Percentiles rank a stretch among this genome's conserved stretches.
Conservation (phyloP, 345 rosid genomes). For the Alliaria petiolata region DNA sequence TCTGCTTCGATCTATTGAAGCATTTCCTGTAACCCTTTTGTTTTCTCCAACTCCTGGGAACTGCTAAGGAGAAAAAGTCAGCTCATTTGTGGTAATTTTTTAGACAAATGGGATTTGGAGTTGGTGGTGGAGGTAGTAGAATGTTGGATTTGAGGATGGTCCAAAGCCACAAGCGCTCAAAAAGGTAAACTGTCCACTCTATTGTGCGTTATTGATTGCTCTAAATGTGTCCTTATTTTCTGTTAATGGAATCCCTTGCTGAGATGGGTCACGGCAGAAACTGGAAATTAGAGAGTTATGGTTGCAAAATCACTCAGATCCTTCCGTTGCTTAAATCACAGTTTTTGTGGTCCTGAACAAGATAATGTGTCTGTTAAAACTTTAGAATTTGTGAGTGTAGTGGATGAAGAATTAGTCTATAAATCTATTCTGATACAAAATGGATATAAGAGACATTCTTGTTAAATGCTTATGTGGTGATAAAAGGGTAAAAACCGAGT, state of each 20-base stretch:
- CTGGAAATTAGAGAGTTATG: constrained; percentile 15
- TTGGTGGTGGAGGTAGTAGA: constrained; percentile 43
- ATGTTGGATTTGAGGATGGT: constrained; percentile 52
- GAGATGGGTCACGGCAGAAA: background rate
- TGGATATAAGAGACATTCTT: constrained; percentile 35
- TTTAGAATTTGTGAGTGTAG: background rate
- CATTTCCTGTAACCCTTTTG: constrained; percentile 6
- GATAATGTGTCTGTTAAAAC: background rate
- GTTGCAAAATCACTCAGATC: constrained; percentile 18
- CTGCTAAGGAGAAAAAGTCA: background rate
- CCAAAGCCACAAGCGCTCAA: constrained; percentile 71
- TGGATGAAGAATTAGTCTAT: background rate
- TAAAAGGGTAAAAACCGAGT: background rate
- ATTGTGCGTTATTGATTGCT: constrained; percentile 31
- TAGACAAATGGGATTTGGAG: constrained; percentile 50
- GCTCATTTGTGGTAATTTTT: constrained; percentile 21
- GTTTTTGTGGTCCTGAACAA: constrained; percentile 12
- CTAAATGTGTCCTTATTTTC: constrained; percentile 28
- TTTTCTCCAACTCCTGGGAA: background rate
- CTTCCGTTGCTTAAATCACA: background rate
- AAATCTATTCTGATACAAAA: background rate
- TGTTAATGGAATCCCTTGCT: constrained; percentile 33
- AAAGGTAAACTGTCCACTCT: constrained; percentile 53
- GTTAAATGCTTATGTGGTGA: constrained; percentile 15
- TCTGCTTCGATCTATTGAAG: background rate